These are phyloP conservation scores for Beauveria asiatica DNA, from an alignment of 2,329 filamentous ascomycete genomes.

Conservation along the genomic window DNA sequence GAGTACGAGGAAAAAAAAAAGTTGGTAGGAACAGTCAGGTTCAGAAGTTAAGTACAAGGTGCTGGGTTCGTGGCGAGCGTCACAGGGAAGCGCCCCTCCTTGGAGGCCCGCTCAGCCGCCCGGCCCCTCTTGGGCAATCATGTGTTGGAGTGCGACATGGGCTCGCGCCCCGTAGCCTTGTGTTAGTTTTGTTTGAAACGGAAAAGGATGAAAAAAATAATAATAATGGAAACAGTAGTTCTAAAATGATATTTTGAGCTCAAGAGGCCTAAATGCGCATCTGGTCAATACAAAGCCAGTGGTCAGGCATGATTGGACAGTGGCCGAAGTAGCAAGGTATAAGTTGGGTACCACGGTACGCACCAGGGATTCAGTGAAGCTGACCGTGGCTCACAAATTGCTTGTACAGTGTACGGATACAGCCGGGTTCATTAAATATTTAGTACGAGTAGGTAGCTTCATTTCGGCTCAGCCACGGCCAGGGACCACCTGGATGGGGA, in stretches of 20 bases:
- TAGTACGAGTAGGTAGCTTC: no score
- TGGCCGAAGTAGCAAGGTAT: not conserved
- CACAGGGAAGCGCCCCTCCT: constrained; percentile 7
- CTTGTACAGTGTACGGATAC: no score
- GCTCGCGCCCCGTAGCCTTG: no score
- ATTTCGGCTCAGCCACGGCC: not conserved
- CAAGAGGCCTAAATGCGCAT: no score
- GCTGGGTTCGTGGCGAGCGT: not conserved
- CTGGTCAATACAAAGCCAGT: not conserved
- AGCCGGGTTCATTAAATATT: no score
- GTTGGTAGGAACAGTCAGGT: not conserved
- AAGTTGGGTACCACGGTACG: no score
- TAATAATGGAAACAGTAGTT: no score
- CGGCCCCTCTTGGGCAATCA: not conserved
- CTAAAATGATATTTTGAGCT: no score
- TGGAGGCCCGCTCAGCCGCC: constrained; percentile 5
- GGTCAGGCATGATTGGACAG: no score
- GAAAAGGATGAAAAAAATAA: no score
- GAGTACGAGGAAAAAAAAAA: not conserved
- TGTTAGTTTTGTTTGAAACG: no score
- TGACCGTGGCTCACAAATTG: not conserved
- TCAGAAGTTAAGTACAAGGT: not conserved
- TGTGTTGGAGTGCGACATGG: not conserved
- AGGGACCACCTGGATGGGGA: no score
- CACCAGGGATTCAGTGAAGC: not conserved